Evolutionary conservation across 2,329 filamentous ascomycete genomes (phyloP), one percentile per base, ranked within the genome.

Genomic region (Domatiomyces globalis): DNA sequence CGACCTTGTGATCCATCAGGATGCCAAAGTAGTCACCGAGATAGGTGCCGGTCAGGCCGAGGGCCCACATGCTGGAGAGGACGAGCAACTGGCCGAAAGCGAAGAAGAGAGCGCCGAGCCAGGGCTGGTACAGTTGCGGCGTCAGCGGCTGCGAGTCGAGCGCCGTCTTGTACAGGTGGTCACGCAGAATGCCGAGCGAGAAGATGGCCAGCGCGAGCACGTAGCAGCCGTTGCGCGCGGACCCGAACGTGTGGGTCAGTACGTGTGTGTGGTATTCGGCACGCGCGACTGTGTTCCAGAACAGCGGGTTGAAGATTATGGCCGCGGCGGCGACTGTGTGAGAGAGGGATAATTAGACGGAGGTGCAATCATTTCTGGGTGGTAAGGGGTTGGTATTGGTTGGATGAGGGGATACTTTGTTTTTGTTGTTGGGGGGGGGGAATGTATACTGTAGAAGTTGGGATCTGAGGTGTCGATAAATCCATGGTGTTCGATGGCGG

Each of bases 11-110:
- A 66, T 96, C 90, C 88, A 95, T 94, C 59, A 98, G 76, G 67
- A 96, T 95, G 61, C 92, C 92, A 66, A 96, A 98, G 75, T 98
- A 98, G 73, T 98, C 92, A 61, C 92, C 92, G 36, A 98, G 75
- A 67, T 95, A 98, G 39, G 92, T 98, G 56, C 92, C 92, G 0
- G 88, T 95, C 63, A 98, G 80, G 52, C 92, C 92, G 43, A 98
- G 80, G 33, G 83, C 85, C 81, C 82, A 95, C 71, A 94, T 96
- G 55, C 85, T 92, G 33, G 84, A 83, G 48, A 96, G 62, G 48
- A 98, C 92, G 36, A 98, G 80, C 49, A 84, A 69, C 68, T 95
- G 95, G 53, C 92, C 92, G 39, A 72, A 65, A 25, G 76, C 75
- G 61, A 96, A 78, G 51, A 96, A 78, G 4, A 72, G 77, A 57